Conservation (phyloP, 441 rosid species). For the Bocquillonia castaneifolia region DNA sequence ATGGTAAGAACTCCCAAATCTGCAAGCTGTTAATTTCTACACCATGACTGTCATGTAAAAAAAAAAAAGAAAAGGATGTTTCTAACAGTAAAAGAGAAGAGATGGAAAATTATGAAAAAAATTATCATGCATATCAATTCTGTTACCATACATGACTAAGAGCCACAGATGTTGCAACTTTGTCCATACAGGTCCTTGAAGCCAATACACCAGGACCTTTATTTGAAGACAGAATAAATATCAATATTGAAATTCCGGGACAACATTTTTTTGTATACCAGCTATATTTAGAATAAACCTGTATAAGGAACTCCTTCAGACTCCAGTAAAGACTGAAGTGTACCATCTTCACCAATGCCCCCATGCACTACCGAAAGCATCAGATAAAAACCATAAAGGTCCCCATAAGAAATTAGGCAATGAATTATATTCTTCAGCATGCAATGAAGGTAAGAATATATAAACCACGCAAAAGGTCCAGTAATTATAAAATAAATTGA, state of each 20-base stretch:
- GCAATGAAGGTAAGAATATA: background rate
- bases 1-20: constrained; percentile 79
- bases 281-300: constrained; percentile 34
- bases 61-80: background rate
- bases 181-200: constrained; percentile 90
- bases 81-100: background rate
- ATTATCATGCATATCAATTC: constrained; percentile 1
- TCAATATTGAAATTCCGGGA: constrained; percentile 1
- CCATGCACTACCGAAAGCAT: constrained; percentile 68
- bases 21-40: constrained; percentile 51
- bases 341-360: constrained; percentile 97
- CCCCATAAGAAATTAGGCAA: background rate
- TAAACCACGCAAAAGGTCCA: constrained; percentile 2
- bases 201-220: constrained; percentile 85
- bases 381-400: constrained; percentile 13
- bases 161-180: constrained; percentile 76
- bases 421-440: background rate
- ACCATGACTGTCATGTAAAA: constrained; percentile 16
- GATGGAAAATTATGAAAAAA: background rate
- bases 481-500: background rate
- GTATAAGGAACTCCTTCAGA: constrained; percentile 78
- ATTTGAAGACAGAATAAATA: constrained; percentile 18
- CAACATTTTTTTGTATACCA: background rate
- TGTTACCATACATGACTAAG: constrained; percentile 62
- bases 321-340: constrained; percentile 76